Base-by-base conservation (phyloP, 768 basidiomycete genomes). In the Panellus pusillus region DNA sequence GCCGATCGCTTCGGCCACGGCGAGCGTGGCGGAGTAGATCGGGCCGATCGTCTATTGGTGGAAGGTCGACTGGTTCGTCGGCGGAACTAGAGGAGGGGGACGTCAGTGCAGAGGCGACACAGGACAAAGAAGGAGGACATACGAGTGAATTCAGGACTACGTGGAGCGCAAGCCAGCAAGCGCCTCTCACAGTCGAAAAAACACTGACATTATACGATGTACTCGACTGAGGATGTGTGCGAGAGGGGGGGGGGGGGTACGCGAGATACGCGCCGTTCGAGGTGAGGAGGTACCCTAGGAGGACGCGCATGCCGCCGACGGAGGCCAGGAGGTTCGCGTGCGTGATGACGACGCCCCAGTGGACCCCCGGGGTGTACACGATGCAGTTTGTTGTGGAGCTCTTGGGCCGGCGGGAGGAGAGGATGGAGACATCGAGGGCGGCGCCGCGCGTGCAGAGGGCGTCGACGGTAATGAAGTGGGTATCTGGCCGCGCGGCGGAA, bases 151-250 rank as follows among this genome's bases (percentile, higher is more conserved):
- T n/a, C n/a, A n/a, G 36, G 47, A 36, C 32, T 35, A 24, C 13
- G 14, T 1, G 12, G 2, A 4, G 13, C 17, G 11, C 15, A 1
- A 27, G 3, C 7, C 6, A 11, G 40, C 5, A 8, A 39, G 1
- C 14, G 8, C 11, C 3, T 8, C 9, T 3, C n/a, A 35, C 32
- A 35, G 8, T 7, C 32, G 28, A n/a, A 9, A 14, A 41, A 13
- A n/a, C n/a, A 29, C 47, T 14, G 17, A 49, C 47, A 18, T 52
- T 52, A 18, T 52, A 97, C 92, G 54, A 95, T 86, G 67, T 92
- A 97, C 72, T 98, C 96, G 55, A 99, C n/a, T n/a, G n/a, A n/a
- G 77, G 58, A 98, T 94, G 68, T 99, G 95, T 1, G 93, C 93
- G 31, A 96, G 84, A n/a, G n/a, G n/a, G n/a, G n/a, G n/a, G n/a